Conservation (phyloP, 1,284 basidiomycete species). For the Trichosporon coremiiforme region DNA sequence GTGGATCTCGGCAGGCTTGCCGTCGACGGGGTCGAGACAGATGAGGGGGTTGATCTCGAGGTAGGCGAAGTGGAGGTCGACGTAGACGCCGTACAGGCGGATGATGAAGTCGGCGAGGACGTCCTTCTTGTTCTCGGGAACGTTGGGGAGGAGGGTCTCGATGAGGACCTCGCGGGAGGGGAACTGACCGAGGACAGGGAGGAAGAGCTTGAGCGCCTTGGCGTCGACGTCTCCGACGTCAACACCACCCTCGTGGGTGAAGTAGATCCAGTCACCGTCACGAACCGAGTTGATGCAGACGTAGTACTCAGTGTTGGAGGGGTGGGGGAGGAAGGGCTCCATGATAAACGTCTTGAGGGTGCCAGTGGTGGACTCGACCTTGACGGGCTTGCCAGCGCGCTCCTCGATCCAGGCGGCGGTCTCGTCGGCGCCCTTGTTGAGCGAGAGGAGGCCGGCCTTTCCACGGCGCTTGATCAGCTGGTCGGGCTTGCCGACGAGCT, state of each 20-base stretch:
- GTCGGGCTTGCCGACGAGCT: constrained; percentile 92
- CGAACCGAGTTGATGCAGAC: constrained; percentile 96
- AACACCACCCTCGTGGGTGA: constrained; percentile 98
- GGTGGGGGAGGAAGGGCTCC: constrained; percentile 96
- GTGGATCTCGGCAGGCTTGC: constrained; percentile 77
- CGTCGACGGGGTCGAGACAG: constrained; percentile 79
- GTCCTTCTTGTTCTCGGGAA: constrained; percentile 77
- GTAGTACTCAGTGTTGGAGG: constrained; percentile 93
- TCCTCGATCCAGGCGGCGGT: constrained; percentile 84
- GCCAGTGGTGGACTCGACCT: constrained; percentile 92
- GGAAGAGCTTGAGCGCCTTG: constrained; percentile 87
- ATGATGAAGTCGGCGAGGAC: constrained; percentile 90
- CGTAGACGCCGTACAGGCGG: constrained; percentile 95
- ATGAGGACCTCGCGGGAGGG: constrained; percentile 77
- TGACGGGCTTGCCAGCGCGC: constrained; percentile 85
- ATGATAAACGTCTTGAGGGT: constrained; percentile 97
- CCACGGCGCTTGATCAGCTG: constrained; percentile 99
- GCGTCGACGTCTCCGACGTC: constrained; percentile 98
- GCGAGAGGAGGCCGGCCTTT: constrained; percentile 90
- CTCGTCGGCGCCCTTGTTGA: constrained; percentile 91
- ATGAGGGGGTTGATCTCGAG: constrained; percentile 99
- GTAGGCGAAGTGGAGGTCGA: constrained; percentile 91
- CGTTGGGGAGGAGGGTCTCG: constrained; percentile 73
- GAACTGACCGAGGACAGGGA: constrained; percentile 76
- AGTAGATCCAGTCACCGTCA: constrained; percentile 94